These are phyloP conservation scores for Mortierella antarctica DNA, from an alignment of 192 early-diverging fungal species.

Conservation along the genomic window DNA sequence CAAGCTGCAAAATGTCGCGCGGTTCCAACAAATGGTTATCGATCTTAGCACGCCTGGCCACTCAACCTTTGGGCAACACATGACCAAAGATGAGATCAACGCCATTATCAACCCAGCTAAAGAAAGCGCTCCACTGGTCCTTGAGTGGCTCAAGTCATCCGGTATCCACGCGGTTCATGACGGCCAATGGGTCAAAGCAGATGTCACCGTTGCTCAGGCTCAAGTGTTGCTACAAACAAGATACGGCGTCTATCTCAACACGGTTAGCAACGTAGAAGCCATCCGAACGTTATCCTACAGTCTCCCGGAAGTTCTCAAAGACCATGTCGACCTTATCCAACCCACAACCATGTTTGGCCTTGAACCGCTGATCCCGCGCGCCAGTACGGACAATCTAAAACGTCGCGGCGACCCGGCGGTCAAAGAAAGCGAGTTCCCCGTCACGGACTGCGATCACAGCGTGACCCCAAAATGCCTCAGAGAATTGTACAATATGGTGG, in stretches of 20 bases:
- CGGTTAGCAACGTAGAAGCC: not conserved
- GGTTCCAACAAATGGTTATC: not conserved
- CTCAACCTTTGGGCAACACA: not conserved
- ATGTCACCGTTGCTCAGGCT: not conserved
- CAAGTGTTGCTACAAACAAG: not conserved
- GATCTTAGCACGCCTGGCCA: conserved; percentile 11
- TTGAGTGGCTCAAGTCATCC: conserved; percentile 7
- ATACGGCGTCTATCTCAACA: conserved; percentile 1
- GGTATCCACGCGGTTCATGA: not conserved
- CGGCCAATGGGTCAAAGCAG: conserved; percentile 3
- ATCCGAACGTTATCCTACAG: not conserved
- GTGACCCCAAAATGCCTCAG: not conserved
- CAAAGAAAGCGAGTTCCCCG: not conserved
- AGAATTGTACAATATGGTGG: not conserved
- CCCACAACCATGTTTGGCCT: conserved; percentile 2
- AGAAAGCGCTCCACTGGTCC: not conserved
- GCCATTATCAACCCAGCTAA: conserved; percentile 1
- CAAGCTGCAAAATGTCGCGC: conserved; percentile 10
- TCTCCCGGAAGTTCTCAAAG: not conserved
- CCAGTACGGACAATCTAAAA: not conserved
- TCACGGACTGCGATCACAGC: not conserved
- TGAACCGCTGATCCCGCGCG: not conserved
- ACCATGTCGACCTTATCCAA: conserved; percentile 1
- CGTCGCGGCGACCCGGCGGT: not conserved
- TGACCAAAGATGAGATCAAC: conserved; percentile 3